Evolutionary conservation across 176 grass and related monocot genomes (phyloP).

Genomic region (Aegilops tauschii): DNA sequence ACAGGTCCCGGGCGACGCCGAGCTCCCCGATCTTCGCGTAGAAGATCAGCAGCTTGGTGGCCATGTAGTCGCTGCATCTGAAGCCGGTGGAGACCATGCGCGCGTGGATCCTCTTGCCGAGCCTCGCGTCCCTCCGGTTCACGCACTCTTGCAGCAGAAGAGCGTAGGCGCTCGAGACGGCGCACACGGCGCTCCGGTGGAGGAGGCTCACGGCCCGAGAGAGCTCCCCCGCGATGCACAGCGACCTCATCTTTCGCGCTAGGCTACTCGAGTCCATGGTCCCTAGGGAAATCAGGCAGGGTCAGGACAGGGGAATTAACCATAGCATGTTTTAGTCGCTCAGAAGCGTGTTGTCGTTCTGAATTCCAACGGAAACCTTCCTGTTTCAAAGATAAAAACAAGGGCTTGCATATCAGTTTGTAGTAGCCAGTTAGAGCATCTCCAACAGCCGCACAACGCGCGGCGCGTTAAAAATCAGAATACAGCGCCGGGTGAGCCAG

Average conservation of each 20-base stretch:
- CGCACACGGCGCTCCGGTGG: constrained; percentile 5
- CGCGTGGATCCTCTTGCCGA: constrained; percentile 62
- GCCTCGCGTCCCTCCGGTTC: constrained; percentile 36
- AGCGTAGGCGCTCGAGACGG: constrained; percentile 23
- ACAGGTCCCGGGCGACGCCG: constrained; percentile 19
- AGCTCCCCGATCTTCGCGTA: constrained; percentile 53
- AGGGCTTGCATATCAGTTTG: too few relatives aligned
- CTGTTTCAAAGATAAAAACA: too few relatives aligned
- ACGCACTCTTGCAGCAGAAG: constrained; percentile 53
- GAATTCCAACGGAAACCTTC: too few relatives aligned
- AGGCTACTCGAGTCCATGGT: constrained; percentile 23
- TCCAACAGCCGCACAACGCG: too few relatives aligned
- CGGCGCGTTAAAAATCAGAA: too few relatives aligned
- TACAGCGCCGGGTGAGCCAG: too few relatives aligned
- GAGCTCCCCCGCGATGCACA: constrained; percentile 47
- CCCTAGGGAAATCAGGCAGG: background rate
- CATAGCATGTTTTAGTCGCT: too few relatives aligned
- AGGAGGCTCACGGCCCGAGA: constrained; percentile 35
- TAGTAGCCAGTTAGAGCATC: too few relatives aligned
- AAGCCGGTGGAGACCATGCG: constrained; percentile 45
- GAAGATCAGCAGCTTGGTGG: constrained; percentile 52
- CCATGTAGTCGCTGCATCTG: constrained; percentile 11
- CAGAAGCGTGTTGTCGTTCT: too few relatives aligned
- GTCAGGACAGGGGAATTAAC: too few relatives aligned
- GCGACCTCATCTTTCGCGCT: constrained; percentile 20